A percentile compares a stretch with the other conserved stretches of the same genome.
Evolutionary conservation across 2,329 filamentous ascomycete species (phyloP).

Genomic region (Lizonia empirigonia): DNA sequence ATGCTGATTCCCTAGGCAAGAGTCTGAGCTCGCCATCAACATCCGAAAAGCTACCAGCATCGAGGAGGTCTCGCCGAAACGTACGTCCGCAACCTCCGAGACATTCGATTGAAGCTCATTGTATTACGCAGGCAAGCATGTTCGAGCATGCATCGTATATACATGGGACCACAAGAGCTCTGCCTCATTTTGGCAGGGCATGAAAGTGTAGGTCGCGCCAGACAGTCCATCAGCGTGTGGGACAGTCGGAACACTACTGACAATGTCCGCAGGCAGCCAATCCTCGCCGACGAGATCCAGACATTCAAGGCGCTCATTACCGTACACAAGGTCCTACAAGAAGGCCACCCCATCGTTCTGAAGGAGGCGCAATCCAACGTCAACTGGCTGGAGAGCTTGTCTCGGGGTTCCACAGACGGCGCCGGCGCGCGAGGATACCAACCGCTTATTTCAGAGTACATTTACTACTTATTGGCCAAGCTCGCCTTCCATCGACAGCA

Average conservation of each 20-base stretch:
- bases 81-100: conserved; percentile 49
- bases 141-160: conserved; percentile 96
- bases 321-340: conserved; percentile 95
- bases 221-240: too few species aligned
- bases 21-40: conserved; percentile 68
- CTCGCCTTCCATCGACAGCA: conserved; percentile 96
- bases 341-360: conserved; percentile 87
- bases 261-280: conserved; percentile 74
- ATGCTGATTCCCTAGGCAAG: conserved; percentile 55
- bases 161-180: conserved; percentile 99
- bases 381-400: conserved; percentile 90
- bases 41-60: conserved; percentile 71
- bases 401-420: conserved; percentile 74
- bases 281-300: conserved; percentile 96
- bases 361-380: conserved; percentile 88
- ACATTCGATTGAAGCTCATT: conserved; percentile 37
- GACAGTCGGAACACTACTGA: conserved; percentile 19
- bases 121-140: conserved; percentile 74
- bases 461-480: conserved; percentile 93
- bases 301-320: conserved; percentile 99
- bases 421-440: conserved; percentile 88
- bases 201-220: conserved; percentile 80
- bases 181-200: conserved; percentile 92
- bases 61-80: conserved; percentile 71
- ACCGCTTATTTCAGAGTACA: conserved; percentile 93